Conservation (phyloP, 2,329 filamentous ascomycete genomes). For the Pseudogymnoascus sp. region DNA sequence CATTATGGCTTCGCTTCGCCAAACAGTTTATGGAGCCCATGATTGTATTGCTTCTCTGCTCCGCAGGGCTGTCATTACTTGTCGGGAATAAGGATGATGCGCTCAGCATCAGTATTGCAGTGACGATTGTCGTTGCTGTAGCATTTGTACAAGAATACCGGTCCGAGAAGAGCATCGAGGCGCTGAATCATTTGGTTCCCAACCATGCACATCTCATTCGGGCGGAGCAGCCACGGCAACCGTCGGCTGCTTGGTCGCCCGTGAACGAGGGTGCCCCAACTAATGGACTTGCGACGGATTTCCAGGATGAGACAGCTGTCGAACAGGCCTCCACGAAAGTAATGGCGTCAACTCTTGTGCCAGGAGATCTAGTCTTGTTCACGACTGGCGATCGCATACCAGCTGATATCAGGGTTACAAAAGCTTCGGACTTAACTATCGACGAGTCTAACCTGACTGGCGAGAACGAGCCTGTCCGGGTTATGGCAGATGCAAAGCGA, state of each 20-base stretch:
- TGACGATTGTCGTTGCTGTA: constrained; percentile 93
- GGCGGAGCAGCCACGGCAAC: constrained; percentile 17
- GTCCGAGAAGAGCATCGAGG: constrained; percentile 95
- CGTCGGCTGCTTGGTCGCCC: not conserved
- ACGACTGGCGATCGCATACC: constrained; percentile 94
- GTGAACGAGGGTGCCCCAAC: constrained; percentile 9
- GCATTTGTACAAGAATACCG: constrained; percentile 97
- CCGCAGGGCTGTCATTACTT: constrained; percentile 78
- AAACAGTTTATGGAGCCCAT: constrained; percentile 96
- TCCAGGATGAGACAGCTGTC: constrained; percentile 45
- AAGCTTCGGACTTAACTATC: constrained; percentile 81
- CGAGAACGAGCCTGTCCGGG: constrained; percentile 86
- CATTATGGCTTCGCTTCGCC: constrained; percentile 87
- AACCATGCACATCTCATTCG: constrained; percentile 95
- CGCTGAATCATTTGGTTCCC: constrained; percentile 84
- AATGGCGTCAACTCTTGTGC: constrained; percentile 78
- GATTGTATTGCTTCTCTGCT: constrained; percentile 84
- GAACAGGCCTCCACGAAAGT: constrained; percentile 72
- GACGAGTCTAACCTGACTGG: constrained; percentile 96
- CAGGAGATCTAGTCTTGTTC: constrained; percentile 87
- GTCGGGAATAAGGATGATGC: constrained; percentile 94
- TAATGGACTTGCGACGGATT: constrained; percentile 7
- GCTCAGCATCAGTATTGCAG: constrained; percentile 87
- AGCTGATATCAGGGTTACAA: constrained; percentile 89
- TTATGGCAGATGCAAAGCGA: constrained; percentile 55